Evolutionary conservation across 1,284 basidiomycete species (phyloP), one percentile per base, ranked within the genome.

Genomic region (Trametes versicolor): DNA sequence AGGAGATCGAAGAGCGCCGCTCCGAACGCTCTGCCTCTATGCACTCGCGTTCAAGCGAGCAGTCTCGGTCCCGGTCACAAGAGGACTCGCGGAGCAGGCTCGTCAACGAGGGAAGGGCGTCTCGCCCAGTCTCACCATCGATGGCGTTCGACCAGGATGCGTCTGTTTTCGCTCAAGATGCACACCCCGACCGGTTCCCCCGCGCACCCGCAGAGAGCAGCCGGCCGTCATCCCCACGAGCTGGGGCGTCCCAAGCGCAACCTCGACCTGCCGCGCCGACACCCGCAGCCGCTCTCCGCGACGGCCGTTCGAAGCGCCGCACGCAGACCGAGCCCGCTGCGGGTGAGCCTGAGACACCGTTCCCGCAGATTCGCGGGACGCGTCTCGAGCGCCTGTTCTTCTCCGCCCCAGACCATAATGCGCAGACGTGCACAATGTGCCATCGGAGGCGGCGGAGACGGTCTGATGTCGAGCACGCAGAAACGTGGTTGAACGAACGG

Each of bases 361-460:
- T 96, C 80, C 94, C 94, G 1, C 87, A 88, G 65, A 95, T 96
- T 56, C 87, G 89, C 17, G 91, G 92, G 12, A 86, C 86, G 51
- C 86, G 83, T 45, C 83, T 95, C 49, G 94, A 96, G 73, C 82
- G 85, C 0, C 78, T 95, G 58, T 96, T 96, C 80, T 95, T 95
- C 78, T 88, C 90, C 64, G 89, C 85, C 0, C 89, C 88, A 1
- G 87, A 87, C 43, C 92, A 94, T 70, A 86, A 93, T 66, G 80
- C 82, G 17, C 82, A 82, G 63, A 91, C 88, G 0, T 94, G 92
- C 71, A 85, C 81, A 2, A 82, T 87, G 49, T 94, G 92, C 69
- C 84, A 85, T 71, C 79, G 86, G 29, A 78, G 80, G 27, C 74
- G 76, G 17, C 49, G 71, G 62, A 37, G 69, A 54, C 47, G 60